Evolutionary conservation across 768 basidiomycete species (phyloP).

Genomic region (Boletus rubropictus): DNA sequence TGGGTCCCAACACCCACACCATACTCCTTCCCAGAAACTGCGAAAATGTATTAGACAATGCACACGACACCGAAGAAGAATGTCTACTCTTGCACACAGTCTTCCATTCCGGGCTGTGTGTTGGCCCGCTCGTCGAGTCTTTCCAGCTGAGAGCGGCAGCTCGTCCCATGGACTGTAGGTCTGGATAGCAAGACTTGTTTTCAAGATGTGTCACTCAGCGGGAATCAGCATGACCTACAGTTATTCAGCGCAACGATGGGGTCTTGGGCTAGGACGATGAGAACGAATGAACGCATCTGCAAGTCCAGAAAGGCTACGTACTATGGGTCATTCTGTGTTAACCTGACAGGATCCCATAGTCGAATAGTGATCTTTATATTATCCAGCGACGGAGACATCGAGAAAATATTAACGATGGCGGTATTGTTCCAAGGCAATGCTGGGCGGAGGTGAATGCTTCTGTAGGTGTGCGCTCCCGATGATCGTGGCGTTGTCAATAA

Average conservation of each 20-base stretch:
- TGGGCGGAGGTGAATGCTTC: slow-evolving; percentile 23
- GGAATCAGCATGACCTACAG: slow-evolving; percentile 26
- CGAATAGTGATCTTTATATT: slow-evolving; percentile 25
- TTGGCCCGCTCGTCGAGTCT: slow-evolving; percentile 40
- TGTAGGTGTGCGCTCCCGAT: slow-evolving; percentile 19
- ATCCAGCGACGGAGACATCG: slow-evolving; percentile 15
- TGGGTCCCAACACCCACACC: slow-evolving; percentile 46
- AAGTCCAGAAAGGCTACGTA: slow-evolving; percentile 6
- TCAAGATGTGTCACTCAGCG: neutral
- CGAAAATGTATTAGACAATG: slow-evolving; percentile 10
- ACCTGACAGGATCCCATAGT: slow-evolving; percentile 14
- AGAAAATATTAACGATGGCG: slow-evolving; percentile 21
- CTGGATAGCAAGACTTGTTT: slow-evolving; percentile 28
- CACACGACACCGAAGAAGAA: slow-evolving; percentile 7
- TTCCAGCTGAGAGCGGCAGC: slow-evolving; percentile 49
- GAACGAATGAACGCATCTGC: neutral
- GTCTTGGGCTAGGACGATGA: slow-evolving; percentile 23
- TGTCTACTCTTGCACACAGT: slow-evolving; percentile 52
- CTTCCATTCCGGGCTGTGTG: slow-evolving; percentile 48
- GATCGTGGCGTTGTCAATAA: slow-evolving; percentile 28
- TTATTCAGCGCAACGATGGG: slow-evolving; percentile 37
- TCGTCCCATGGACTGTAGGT: slow-evolving; percentile 45
- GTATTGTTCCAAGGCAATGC: slow-evolving; percentile 25
- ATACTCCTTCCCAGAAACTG: slow-evolving; percentile 48
- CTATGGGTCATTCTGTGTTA: slow-evolving; percentile 20